Conservation (phyloP, 176 grass and related monocot genomes). For the Phyllostachys edulis region DNA sequence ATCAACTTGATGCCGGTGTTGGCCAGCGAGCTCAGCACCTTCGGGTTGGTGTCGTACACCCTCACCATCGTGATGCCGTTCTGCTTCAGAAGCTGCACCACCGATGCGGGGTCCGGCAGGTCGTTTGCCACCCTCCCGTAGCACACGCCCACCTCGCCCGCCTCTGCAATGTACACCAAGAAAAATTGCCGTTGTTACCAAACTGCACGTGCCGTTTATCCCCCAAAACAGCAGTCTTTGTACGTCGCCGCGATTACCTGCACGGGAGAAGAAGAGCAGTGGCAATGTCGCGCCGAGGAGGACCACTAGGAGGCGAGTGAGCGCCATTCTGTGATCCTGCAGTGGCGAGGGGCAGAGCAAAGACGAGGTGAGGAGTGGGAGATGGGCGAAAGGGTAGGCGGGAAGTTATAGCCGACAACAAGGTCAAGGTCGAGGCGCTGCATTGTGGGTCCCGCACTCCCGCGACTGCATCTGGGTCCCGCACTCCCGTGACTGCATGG, state of each 20-base stretch:
- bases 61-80: slow-evolving; percentile 51
- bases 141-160: slow-evolving; percentile 58
- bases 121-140: slow-evolving; percentile 66
- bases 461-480: too few species aligned
- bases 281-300: background rate
- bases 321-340: background rate
- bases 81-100: slow-evolving; percentile 53
- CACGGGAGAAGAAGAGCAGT: background rate
- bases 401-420: background rate
- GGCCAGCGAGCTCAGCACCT: slow-evolving; percentile 43
- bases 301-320: slow-evolving; percentile 4
- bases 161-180: slow-evolving; percentile 20
- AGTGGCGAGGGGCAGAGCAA: background rate
- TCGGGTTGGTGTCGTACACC: slow-evolving; percentile 51
- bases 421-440: background rate
- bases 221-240: background rate
- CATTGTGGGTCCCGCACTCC: background rate
- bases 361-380: slow-evolving; percentile 2
- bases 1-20: slow-evolving; percentile 50
- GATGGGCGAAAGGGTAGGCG: background rate
- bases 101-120: slow-evolving; percentile 48
- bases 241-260: background rate
- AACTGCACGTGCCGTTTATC: background rate
- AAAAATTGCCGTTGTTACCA: background rate
- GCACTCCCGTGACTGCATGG: too few species aligned